Evolutionary conservation across 306 rosid species (phyloP).

Genomic region (Gillenia trifoliata): DNA sequence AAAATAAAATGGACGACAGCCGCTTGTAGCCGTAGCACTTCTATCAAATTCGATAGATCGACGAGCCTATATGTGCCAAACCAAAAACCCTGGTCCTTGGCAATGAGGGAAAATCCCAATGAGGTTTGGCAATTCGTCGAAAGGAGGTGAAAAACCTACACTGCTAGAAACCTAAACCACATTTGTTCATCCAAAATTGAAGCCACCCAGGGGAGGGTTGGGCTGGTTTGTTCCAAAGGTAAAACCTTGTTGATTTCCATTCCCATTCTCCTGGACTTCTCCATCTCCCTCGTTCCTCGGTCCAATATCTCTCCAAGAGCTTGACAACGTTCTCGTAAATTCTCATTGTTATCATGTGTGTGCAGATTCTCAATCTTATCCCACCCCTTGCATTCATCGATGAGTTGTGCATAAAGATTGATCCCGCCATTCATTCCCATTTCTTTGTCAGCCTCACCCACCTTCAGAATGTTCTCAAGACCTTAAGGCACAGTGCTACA

Average conservation of each 20-base stretch:
- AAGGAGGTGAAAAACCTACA: neutral
- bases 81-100: conserved; percentile 43
- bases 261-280: conserved; percentile 41
- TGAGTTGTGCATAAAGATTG: conserved; percentile 42
- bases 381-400: conserved; percentile 55
- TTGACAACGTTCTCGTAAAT: conserved; percentile 66
- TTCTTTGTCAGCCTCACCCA: conserved; percentile 62
- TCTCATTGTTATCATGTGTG: conserved; percentile 50
- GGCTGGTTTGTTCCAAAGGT: conserved; percentile 46
- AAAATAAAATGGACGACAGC: neutral
- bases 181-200: conserved; percentile 38
- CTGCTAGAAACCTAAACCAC: conserved; percentile 16
- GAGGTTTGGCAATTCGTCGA: conserved; percentile 2
- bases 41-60: conserved; percentile 19
- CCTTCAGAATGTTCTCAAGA: conserved; percentile 58
- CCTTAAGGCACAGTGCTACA: conserved; percentile 57
- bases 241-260: conserved; percentile 36
- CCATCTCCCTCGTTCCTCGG: conserved; percentile 61
- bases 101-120: conserved; percentile 13
- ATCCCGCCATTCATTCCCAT: conserved; percentile 45
- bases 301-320: conserved; percentile 71
- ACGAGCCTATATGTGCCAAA: conserved; percentile 37
- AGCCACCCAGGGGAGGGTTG: conserved; percentile 51
- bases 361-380: conserved; percentile 57
- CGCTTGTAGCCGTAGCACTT: neutral